phyloP scores from a whole-genome alignment of 306 rosid genomes.

The Vigna reflexopilosa region DNA sequence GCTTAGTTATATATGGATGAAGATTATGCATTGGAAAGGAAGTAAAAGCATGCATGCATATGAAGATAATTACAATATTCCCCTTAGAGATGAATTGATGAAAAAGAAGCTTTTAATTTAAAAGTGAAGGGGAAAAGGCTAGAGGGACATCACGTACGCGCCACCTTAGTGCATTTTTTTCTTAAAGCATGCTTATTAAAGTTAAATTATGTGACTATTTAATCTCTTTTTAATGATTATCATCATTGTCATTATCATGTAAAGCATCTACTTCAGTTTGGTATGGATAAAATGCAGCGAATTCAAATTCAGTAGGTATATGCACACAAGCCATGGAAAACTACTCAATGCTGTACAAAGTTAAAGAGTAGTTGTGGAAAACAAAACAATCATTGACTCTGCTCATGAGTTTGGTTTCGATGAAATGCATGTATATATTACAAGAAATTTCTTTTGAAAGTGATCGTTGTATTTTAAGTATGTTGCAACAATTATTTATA shows the following conservation, averaged over 20 bases:
- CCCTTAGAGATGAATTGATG: conserved; percentile 25
- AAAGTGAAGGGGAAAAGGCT: conserved; percentile 33
- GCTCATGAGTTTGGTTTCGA: conserved; percentile 4
- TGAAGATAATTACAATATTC: conserved; percentile 11
- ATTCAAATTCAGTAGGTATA: conserved; percentile 6
- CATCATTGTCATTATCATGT: conserved; percentile 8
- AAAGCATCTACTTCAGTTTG: not conserved
- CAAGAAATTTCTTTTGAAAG: not conserved
- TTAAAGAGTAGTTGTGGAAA: conserved; percentile 8
- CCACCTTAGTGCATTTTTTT: conserved; percentile 26
- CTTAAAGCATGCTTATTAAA: conserved; percentile 17
- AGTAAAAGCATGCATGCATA: conserved; percentile 9
- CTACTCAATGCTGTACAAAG: not conserved
- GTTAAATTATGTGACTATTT: conserved; percentile 9
- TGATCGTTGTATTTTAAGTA: not conserved
- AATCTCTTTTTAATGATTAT: conserved; percentile 1
- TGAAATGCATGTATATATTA: not conserved
- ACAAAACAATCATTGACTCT: not conserved
- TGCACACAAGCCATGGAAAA: not conserved
- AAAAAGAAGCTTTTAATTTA: conserved; percentile 9
- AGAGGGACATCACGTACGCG: conserved; percentile 17
- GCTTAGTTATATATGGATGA: not conserved
- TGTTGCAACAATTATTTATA: conserved; percentile 5
- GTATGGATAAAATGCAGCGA: not conserved
- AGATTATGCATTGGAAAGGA: conserved; percentile 9